Conservation (phyloP, 2,329 filamentous ascomycete genomes). For the Akanthomyces uredinophilus region DNA sequence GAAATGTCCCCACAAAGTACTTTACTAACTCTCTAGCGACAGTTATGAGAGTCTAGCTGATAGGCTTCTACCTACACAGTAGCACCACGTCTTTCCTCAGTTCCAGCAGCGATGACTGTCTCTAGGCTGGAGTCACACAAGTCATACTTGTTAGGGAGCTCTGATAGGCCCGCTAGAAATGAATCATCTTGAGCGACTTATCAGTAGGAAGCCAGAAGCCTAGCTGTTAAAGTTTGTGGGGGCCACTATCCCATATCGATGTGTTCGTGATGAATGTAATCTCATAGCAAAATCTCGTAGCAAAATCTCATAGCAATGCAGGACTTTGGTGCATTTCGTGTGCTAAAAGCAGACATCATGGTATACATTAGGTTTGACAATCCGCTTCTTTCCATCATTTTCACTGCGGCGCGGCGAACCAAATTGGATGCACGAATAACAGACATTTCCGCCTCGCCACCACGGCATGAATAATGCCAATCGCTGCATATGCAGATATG, state of each 20-base stretch:
- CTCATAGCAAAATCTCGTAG: too few relatives aligned
- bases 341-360: too few relatives aligned
- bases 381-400: too few relatives aligned
- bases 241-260: background rate
- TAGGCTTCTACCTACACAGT: background rate
- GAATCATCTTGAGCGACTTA: background rate
- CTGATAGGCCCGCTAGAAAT: constrained; percentile 7
- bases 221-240: background rate
- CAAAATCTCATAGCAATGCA: too few relatives aligned
- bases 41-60: background rate
- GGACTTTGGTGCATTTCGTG: too few relatives aligned
- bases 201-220: too few relatives aligned
- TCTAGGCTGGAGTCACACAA: background rate
- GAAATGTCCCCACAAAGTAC: background rate
- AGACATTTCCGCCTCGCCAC: too few relatives aligned
- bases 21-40: background rate
- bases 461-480: background rate
- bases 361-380: too few relatives aligned
- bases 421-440: too few relatives aligned
- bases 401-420: too few relatives aligned
- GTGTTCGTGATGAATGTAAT: background rate
- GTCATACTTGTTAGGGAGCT: too few relatives aligned
- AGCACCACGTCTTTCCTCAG: background rate
- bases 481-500: background rate
- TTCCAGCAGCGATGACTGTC: background rate